Evolutionary conservation across 2,329 filamentous ascomycete genomes (phyloP), one percentile per base, ranked within the genome.

Genomic region (Fusarium circinatum): DNA sequence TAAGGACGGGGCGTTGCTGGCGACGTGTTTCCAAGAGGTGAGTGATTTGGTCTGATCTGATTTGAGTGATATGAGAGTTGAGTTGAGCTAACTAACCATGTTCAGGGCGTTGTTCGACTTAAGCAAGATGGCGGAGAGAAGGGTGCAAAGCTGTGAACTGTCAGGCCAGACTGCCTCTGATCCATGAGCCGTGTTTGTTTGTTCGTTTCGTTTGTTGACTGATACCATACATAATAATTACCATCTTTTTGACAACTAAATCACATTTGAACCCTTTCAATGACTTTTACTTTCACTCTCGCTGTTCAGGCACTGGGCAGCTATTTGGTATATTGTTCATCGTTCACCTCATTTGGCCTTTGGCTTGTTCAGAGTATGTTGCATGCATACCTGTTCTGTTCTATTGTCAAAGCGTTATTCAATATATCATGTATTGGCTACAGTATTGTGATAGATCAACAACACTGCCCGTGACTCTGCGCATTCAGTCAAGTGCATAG

Each of bases 1-100:
- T 32, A 86, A 84, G 74, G 91, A 95, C 70, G 94, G 94, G 28
- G 91, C 87, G 32, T 82, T 96, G 81, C 83, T 96, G 78, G 94
- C 93, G 32, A 95, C 90, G 38, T 96, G 94, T 80, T 88, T 94
- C 66, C 94, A 96, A 83, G 94, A 96, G 88, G 93, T 88, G 70
- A 83, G 85, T 36, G 34, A 36, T 36, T 36, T 36, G 24, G 24
- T 24, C 24, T 24, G 24, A 24, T 24, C 24, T 24, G 41, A 22
- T 17, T 15, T 36, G 13, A 26, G 13, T 26, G n/a, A n/a, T 17
- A 6, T 42, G 62, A 32, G 47, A 42, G 22, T 30, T 26, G 47
- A 42, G 22, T 30, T 26, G n/a, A 75, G 58, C 78, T 80, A 56
- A 80, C 78, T 80, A 55, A 80, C 76, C 12, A 55, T 49, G 26